Percentiles rank a stretch among this genome's conserved stretches.
These are phyloP conservation scores for Lipomyces spencermartinsiae DNA, from an alignment of 805 yeast species.

Conservation along the genomic window DNA sequence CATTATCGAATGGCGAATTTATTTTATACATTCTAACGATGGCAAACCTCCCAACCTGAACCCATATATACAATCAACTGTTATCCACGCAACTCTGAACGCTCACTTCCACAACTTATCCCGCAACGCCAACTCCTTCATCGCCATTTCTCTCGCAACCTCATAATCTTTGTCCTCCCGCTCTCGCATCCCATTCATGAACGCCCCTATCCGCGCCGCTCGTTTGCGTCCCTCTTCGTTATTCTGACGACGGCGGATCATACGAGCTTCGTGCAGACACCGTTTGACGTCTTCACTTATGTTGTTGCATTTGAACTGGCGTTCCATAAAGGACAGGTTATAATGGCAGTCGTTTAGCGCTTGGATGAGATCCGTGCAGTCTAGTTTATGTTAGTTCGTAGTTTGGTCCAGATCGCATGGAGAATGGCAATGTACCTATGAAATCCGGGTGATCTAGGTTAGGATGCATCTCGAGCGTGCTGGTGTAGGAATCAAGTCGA, in stretches of 20 bases:
- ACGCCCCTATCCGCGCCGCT: background rate
- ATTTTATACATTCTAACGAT: background rate
- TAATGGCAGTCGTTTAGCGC: constrained; percentile 91
- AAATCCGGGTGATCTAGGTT: constrained; percentile 38
- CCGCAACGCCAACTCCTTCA: background rate
- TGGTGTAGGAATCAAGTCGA: background rate
- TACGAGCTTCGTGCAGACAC: constrained; percentile 81
- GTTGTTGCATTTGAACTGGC: constrained; percentile 83
- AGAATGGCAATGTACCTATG: constrained; percentile 26
- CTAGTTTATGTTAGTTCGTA: constrained; percentile 43
- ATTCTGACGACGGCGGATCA: constrained; percentile 68
- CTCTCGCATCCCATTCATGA: constrained; percentile 61
- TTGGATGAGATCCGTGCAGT: constrained; percentile 80
- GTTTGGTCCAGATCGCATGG: background rate
- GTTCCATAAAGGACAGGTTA: constrained; percentile 67
- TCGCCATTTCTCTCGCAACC: background rate
- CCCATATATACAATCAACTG: background rate
- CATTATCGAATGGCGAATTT: background rate
- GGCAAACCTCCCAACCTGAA: background rate
- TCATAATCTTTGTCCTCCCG: constrained; percentile 4
- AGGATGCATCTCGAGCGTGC: constrained; percentile 37
- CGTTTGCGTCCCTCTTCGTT: constrained; percentile 52
- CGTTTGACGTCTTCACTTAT: constrained; percentile 77
- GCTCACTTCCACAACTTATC: background rate
- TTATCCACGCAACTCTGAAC: background rate